These are phyloP conservation scores for Gloeophyllum trabeum DNA, from an alignment of 768 basidiomycete genomes.

Conservation along the genomic window DNA sequence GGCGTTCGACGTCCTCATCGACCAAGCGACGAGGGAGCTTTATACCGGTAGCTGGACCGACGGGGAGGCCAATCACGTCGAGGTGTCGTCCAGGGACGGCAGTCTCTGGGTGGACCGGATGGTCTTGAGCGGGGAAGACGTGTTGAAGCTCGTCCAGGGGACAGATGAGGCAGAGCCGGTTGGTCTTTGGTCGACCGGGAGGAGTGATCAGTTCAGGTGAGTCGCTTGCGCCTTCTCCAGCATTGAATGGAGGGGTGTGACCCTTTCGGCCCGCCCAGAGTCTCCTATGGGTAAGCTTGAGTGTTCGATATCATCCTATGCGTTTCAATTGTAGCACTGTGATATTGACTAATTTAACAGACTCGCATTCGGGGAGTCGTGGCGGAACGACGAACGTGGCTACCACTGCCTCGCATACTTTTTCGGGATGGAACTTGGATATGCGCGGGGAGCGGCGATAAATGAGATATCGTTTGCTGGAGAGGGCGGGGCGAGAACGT, in stretches of 20 bases:
- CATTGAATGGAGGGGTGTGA: no score
- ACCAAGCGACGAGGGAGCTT: neutral
- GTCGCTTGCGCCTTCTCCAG: no score
- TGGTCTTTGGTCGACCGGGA: neutral
- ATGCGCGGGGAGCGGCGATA: neutral
- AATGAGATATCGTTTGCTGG: neutral
- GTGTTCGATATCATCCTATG: no score
- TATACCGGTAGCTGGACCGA: neutral
- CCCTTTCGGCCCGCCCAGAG: no score
- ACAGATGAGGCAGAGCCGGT: neutral
- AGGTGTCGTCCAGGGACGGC: no score
- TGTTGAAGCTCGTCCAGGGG: neutral
- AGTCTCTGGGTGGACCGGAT: neutral
- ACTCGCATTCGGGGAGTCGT: neutral
- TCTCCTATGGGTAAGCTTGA: no score
- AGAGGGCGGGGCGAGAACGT: neutral
- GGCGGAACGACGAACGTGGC: neutral
- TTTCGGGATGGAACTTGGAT: neutral
- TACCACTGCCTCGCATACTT: neutral
- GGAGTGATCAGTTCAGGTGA: neutral
- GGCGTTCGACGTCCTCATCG: slow-evolving; percentile 7
- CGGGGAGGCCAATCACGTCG: no score
- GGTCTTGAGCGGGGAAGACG: neutral
- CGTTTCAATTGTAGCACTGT: neutral
- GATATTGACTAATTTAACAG: neutral